Conservation (phyloP, 441 rosid genomes). For the Corymbia citriodora region DNA sequence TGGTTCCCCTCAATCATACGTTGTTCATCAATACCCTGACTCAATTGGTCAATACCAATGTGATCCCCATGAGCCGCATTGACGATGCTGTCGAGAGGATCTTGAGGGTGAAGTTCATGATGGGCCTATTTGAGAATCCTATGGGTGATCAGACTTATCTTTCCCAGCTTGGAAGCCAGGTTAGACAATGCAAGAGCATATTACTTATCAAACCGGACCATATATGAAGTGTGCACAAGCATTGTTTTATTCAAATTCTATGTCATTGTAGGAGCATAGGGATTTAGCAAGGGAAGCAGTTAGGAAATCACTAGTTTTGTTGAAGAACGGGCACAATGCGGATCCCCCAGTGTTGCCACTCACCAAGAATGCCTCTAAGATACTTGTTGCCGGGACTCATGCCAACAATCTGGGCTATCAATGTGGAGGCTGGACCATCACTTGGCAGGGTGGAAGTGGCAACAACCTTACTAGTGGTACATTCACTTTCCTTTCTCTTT, state of each 20-base stretch:
- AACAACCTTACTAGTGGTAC: conserved; percentile 4
- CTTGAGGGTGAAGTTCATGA: conserved; percentile 4
- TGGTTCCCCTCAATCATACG: not conserved
- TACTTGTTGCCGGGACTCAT: conserved; percentile 9
- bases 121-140: conserved; percentile 9
- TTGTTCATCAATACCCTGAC: conserved; percentile 1
- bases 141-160: not conserved
- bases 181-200: not conserved
- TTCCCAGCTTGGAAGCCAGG: conserved; percentile 5
- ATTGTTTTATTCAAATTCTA: not conserved
- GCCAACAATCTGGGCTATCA: conserved; percentile 8
- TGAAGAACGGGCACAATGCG: conserved; percentile 1
- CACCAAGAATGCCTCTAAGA: not conserved
- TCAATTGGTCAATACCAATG: not conserved
- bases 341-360: not conserved
- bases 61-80: conserved; percentile 6
- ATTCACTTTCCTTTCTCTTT: not conserved
- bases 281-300: conserved; percentile 10
- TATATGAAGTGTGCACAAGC: not conserved
- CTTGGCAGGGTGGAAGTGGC: conserved; percentile 8
- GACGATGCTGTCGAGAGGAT: conserved; percentile 4
- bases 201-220: not conserved
- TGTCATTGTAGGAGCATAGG: not conserved
- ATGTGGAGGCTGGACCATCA: conserved; percentile 9
- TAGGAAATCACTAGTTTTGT: conserved; percentile 5